Percentiles rank a stretch among this genome's conserved stretches.
These are phyloP conservation scores for Westerdykella sp. DNA, from an alignment of 2,329 filamentous ascomycete genomes.

Conservation along the genomic window DNA sequence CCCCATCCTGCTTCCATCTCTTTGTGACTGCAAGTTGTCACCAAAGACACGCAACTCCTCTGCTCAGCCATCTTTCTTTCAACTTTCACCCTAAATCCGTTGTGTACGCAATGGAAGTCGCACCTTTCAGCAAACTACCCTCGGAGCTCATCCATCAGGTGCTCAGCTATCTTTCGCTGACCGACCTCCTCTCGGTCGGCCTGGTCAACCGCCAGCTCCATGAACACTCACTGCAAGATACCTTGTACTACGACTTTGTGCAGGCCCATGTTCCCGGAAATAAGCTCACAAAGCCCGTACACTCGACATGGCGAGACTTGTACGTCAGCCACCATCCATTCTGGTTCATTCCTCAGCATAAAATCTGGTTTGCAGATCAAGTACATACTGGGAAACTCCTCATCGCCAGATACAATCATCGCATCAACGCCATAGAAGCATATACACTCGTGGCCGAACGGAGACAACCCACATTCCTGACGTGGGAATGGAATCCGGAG, in stretches of 20 bases:
- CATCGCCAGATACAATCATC: constrained; percentile 67
- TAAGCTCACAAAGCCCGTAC: constrained; percentile 41
- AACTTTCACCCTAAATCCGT: background rate
- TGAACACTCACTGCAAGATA: constrained; percentile 57
- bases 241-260: constrained; percentile 65
- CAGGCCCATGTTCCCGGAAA: constrained; percentile 57
- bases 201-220: constrained; percentile 57
- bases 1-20: constrained; percentile 1
- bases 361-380: constrained; percentile 79
- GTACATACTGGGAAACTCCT: constrained; percentile 69
- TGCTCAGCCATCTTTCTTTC: background rate
- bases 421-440: constrained; percentile 70
- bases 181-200: constrained; percentile 57
- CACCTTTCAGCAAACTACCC: constrained; percentile 56
- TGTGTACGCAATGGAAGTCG: constrained; percentile 10
- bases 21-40: constrained; percentile 1
- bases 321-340: constrained; percentile 69
- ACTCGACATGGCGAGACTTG: constrained; percentile 63
- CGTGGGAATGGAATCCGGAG: constrained; percentile 59
- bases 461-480: constrained; percentile 48
- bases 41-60: constrained; percentile 1
- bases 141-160: constrained; percentile 70
- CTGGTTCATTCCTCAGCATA: constrained; percentile 77
- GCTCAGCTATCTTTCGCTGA: constrained; percentile 57
- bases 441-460: constrained; percentile 67